A percentile compares a stretch with the other conserved stretches of the same genome.
phyloP scores from a whole-genome alignment of 257 asterid genomes.

The Orobanche coerulescens region DNA sequence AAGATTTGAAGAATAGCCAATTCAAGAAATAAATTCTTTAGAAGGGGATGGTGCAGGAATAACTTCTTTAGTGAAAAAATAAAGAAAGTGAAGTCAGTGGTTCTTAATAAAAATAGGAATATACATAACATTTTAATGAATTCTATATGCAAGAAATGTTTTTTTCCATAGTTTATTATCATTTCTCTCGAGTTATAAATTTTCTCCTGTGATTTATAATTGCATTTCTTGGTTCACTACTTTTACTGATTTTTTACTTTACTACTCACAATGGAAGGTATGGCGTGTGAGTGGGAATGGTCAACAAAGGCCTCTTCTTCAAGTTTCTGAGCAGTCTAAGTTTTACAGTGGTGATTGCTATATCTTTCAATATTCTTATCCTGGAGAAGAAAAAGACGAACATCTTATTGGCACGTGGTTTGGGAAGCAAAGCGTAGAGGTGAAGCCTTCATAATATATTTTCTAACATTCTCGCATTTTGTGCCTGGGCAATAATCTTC shows the following conservation, averaged over 20 bases:
- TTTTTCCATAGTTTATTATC: conserved; percentile 9
- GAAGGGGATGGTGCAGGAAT: conserved; percentile 5
- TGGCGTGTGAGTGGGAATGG: conserved; percentile 98
- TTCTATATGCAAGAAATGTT: not conserved
- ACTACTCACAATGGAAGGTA: conserved; percentile 42
- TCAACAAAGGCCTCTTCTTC: conserved; percentile 65
- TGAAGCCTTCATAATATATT: conserved; percentile 25
- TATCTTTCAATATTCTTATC: conserved; percentile 81
- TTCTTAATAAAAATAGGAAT: not conserved
- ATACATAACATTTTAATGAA: not conserved
- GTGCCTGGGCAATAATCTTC: conserved; percentile 1
- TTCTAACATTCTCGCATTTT: not conserved
- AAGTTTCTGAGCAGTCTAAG: conserved; percentile 69
- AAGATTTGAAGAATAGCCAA: conserved; percentile 4
- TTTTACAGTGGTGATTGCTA: conserved; percentile 96
- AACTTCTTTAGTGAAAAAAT: not conserved
- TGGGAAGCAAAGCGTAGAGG: conserved; percentile 87
- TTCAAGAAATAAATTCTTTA: not conserved
- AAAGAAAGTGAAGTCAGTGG: conserved; percentile 37
- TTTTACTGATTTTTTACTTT: conserved; percentile 15
- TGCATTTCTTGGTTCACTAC: conserved; percentile 15
- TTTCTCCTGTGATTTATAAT: not conserved
- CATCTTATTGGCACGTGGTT: conserved; percentile 91
- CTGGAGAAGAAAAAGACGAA: conserved; percentile 93
- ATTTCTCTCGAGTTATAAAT: not conserved